Evolutionary conservation across 1,284 basidiomycete genomes (phyloP).

Genomic region (Cystobasidiaceae sp.): DNA sequence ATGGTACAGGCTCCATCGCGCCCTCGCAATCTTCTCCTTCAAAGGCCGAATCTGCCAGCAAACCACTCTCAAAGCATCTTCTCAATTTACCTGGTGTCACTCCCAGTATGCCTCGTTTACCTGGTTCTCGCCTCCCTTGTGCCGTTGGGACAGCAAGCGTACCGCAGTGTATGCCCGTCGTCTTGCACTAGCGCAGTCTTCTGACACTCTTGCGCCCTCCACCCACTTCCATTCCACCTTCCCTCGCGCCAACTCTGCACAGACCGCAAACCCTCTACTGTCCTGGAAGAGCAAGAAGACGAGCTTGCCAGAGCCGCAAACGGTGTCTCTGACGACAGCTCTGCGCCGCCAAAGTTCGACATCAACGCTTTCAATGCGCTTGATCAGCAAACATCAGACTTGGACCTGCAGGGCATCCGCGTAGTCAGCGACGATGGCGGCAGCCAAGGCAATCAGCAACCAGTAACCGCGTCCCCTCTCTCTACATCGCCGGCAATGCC

Average conservation of each 20-base stretch:
- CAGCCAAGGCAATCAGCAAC: too few species aligned
- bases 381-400: neutral
- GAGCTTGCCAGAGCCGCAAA: neutral
- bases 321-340: too few species aligned
- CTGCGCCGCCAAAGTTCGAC: neutral
- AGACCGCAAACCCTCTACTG: constrained; percentile 6
- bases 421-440: neutral
- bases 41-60: too few species aligned
- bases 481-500: too few species aligned
- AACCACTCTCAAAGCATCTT: neutral
- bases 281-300: neutral
- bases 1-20: too few species aligned
- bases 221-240: too few species aligned
- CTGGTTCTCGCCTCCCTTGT: neutral
- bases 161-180: too few species aligned
- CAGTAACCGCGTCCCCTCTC: too few species aligned
- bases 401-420: neutral
- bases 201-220: too few species aligned
- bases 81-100: neutral
- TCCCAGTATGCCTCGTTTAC: neutral
- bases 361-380: constrained; percentile 17
- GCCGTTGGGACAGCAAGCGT: too few species aligned
- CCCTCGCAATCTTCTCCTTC: too few species aligned
- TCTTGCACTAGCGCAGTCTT: too few species aligned
- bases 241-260: neutral